These are phyloP conservation scores for Lecanicillium sp. DNA, from an alignment of 2,329 filamentous ascomycete species.

Conservation along the genomic window DNA sequence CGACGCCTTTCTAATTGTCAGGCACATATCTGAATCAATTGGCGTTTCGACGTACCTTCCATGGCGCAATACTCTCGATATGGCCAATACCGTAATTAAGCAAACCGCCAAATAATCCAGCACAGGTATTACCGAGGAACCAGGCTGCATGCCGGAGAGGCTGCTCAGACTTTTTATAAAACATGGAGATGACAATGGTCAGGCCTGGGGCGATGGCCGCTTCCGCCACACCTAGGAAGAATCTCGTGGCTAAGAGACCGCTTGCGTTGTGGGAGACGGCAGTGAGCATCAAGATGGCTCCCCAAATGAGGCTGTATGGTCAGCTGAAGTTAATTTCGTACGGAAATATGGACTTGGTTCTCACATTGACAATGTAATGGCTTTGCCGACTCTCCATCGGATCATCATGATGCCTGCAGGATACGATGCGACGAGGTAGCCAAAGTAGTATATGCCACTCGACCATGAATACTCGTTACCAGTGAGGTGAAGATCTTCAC, in stretches of 20 bases:
- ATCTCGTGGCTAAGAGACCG: slow-evolving; percentile 13
- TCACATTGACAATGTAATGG: slow-evolving; percentile 15
- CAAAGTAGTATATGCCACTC: slow-evolving; percentile 42
- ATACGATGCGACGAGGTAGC: slow-evolving; percentile 31
- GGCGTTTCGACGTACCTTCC: slow-evolving; percentile 31
- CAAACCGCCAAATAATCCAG: slow-evolving; percentile 14
- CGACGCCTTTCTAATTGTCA: background rate
- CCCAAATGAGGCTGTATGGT: slow-evolving; percentile 13
- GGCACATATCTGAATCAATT: too few species aligned
- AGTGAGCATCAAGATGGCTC: slow-evolving; percentile 12
- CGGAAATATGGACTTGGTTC: background rate
- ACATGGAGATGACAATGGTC: slow-evolving; percentile 12
- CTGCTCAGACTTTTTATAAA: slow-evolving; percentile 19
- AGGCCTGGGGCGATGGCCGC: slow-evolving; percentile 11
- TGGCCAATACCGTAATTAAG: slow-evolving; percentile 17
- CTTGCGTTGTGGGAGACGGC: slow-evolving; percentile 13
- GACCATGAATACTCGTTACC: slow-evolving; percentile 46
- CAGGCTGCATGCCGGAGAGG: slow-evolving; percentile 19
- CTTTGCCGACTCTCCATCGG: slow-evolving; percentile 18
- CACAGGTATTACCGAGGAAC: slow-evolving; percentile 20
- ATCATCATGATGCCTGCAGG: slow-evolving; percentile 18
- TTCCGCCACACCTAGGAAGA: slow-evolving; percentile 15
- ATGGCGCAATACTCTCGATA: slow-evolving; percentile 30
- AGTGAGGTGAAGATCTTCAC: slow-evolving; percentile 33
- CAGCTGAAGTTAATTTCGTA: background rate